Evolutionary conservation across 495 filamentous ascomycete species (phyloP), one percentile per base, ranked within the genome.

Genomic region (Trichocladium uniseriatum): DNA sequence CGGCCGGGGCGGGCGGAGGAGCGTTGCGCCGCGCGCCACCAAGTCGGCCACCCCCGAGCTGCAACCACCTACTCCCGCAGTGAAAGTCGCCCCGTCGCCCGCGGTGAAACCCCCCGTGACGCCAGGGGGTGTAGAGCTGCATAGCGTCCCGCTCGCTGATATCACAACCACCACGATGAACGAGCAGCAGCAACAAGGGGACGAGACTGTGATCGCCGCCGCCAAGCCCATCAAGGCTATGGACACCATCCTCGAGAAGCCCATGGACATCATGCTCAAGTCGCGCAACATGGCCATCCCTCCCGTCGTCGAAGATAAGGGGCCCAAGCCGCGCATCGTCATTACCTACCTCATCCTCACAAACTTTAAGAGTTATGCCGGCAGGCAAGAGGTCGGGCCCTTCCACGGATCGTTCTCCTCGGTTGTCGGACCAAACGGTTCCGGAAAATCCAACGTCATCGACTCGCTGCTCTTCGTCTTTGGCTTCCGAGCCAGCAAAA

Each of bases 281-380:
- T 88, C 88, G 24, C 83, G 91, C 43, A 80, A 80, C 18, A 75
- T 85, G 58, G 76, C 77, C 4, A 69, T 80, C 24, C 79, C 85
- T n/a, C n/a, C n/a, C 10, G 68, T 74, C 34, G 69, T 79, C 19
- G 81, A 87, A 58, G 86, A 90, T 15, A 77, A 75, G 6, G 86
- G 76, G 2, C 85, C 89, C 13, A 91, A 87, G 61, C 67, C 85
- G 49, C 83, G 92, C 45, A 85, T 90, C 51, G 89, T 96, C 44
- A 95, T 98, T 52, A 89, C 86, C 21, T 85, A 92, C 54, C 68
- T 98, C 43, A 79, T 92, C 48, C 74, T 98, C 35, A 88, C 76
- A 47, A 97, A 98, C 65, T 98, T 98, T 77, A 98, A 98, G 74
- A 95, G 89, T 64, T 98, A 98, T 66, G 92, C 92, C 38, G 92